Evolutionary conservation across 768 basidiomycete species (phyloP), one percentile per base, ranked within the genome.

Genomic region (Ramaria rubella): DNA sequence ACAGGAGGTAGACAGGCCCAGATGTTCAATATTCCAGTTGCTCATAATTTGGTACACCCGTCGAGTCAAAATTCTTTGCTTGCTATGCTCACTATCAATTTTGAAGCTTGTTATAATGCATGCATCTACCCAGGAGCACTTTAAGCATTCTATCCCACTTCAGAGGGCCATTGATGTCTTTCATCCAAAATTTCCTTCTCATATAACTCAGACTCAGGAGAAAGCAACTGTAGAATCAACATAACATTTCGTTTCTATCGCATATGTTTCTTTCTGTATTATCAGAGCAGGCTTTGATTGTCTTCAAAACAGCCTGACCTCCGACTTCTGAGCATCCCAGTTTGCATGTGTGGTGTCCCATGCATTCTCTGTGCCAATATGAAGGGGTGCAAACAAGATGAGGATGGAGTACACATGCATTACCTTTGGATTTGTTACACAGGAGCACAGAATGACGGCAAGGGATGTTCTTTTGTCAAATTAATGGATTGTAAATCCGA

Each of bases 101-200:
- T n/a, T n/a, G n/a, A 43, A 91, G 88, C 73, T 92, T 33, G 77
- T 77, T n/a, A 89, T 92, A 56, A 92, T 92, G 90, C 90, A 92
- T 62, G 87, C 89, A 1, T 81, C 83, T 15, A 86, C 85, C 57
- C 90, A 92, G 73, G 90, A 92, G 65, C 75, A 73, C 38, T 92
- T 86, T 71, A 92, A 92, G 63, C 88, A 91, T 61, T 77, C 82
- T 4, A 77, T 91, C 17, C 89, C 86, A 19, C 85, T 89, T 1
- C 87, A 89, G 59, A 67, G 74, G 11, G 72, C 79, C 1, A 77
- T 92, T 38, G 90, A 92, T 63, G 62, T 86, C n/a, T 90, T 81
- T 65, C 79, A 77, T 30, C 88, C 90, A 4, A 65, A 77, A 1
- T 76, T 69, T 60, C 29, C 57, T 34, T 38, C 59, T 59, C 21